These are phyloP conservation scores for Pichia sp. DNA, from an alignment of 1,139 yeast genomes.

Conservation along the genomic window DNA sequence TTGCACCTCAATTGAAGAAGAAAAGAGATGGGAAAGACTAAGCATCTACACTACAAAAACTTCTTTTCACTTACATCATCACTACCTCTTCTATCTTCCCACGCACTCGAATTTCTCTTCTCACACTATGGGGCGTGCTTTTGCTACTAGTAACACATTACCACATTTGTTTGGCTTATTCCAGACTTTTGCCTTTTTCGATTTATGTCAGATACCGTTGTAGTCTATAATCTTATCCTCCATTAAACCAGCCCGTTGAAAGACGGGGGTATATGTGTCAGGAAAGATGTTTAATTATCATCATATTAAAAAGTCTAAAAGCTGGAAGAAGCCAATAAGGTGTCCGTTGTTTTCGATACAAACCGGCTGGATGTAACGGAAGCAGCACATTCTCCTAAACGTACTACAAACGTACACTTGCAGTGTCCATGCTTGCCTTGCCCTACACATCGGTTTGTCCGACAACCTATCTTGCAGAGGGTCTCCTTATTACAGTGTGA, in stretches of 20 bases:
- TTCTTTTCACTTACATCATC: not conserved
- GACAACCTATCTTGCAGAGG: too few relatives aligned
- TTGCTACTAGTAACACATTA: too few relatives aligned
- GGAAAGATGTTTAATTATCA: conserved; percentile 17
- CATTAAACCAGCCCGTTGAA: conserved; percentile 23
- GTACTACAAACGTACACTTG: not conserved
- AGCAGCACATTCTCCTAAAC: not conserved
- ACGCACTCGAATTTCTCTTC: not conserved
- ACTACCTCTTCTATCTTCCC: not conserved
- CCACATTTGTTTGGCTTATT: too few relatives aligned
- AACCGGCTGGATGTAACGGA: not conserved
- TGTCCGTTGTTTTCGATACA: not conserved
- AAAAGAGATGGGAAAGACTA: not conserved
- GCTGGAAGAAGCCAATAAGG: not conserved
- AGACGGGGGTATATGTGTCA: conserved; percentile 23
- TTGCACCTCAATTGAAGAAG: not conserved
- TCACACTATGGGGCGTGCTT: not conserved
- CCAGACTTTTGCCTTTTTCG: not conserved
- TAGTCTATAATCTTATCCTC: conserved; percentile 65
- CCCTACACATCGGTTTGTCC: too few relatives aligned
- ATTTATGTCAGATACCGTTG: conserved; percentile 93
- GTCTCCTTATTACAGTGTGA: not conserved
- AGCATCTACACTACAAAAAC: not conserved
- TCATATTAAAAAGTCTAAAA: conserved; percentile 6
- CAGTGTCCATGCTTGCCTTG: not conserved